A percentile compares a stretch with the other conserved stretches of the same genome.
Conservation (phyloP, 352 stramenopile genomes). For the Phytophthora boehmeriae region DNA sequence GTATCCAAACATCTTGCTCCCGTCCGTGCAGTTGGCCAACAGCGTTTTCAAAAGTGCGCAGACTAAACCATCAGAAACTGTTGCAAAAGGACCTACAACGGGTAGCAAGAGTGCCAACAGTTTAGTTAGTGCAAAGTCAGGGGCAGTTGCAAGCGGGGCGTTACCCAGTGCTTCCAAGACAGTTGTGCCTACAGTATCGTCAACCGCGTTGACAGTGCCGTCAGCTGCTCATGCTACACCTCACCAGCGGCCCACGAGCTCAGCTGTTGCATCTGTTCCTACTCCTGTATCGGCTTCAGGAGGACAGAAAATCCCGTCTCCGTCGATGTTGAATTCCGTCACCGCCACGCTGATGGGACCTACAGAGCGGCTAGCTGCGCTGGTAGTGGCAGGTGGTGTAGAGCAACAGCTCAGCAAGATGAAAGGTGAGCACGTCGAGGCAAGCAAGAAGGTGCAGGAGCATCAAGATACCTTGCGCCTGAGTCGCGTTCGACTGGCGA, state of each 20-base stretch:
- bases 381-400: slow-evolving; percentile 68
- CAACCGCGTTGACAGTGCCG: background rate
- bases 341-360: slow-evolving; percentile 40
- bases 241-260: slow-evolving; percentile 4
- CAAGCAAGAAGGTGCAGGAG: slow-evolving; percentile 72
- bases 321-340: slow-evolving; percentile 33
- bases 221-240: slow-evolving; percentile 2
- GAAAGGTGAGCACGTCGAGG: slow-evolving; percentile 69
- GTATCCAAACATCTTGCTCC: slow-evolving; percentile 72
- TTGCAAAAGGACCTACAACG: slow-evolving; percentile 4
- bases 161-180: slow-evolving; percentile 9
- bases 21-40: slow-evolving; percentile 15
- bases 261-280: slow-evolving; percentile 1
- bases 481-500: slow-evolving; percentile 62
- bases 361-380: slow-evolving; percentile 60
- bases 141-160: slow-evolving; percentile 1
- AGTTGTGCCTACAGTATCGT: background rate
- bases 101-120: slow-evolving; percentile 2
- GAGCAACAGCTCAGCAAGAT: slow-evolving; percentile 78
- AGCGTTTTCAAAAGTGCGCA: slow-evolving; percentile 20
- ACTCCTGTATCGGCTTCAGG: too few relatives aligned
- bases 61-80: slow-evolving; percentile 9
- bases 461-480: slow-evolving; percentile 68
- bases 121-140: slow-evolving; percentile 14
- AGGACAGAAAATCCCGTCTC: slow-evolving; percentile 10